Evolutionary conservation across 345 rosid genomes (phyloP), one percentile per base, ranked within the genome.

Genomic region (Eucalyptus globulus): DNA sequence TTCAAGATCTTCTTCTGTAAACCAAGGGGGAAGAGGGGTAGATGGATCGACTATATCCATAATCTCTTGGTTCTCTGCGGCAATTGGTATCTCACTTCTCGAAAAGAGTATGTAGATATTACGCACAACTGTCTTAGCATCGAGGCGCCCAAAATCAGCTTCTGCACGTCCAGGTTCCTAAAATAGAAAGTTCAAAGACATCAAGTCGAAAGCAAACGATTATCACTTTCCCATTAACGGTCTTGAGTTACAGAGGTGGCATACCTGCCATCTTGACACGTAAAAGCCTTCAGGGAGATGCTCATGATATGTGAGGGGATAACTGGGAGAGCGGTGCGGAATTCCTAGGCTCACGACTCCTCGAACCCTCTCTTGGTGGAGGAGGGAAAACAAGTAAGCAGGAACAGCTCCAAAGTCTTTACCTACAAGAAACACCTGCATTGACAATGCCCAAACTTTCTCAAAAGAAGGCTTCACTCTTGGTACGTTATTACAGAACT

Each of bases 241-340:
- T 67, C 54, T 47, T 11, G 53, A 72, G 80, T 37, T 29, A 45
- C 19, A 53, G 31, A n/a, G 31, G 37, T 47, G 13, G 85, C 87
- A n/a, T 89, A 94, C 97, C 93, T 24, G 67, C 97, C 95, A 95
- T 91, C 96, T 92, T 6, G 47, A 34, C 0, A 93, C 88, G 87
- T 94, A 94, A 89, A 94, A 94, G 49, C 97, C 97, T 89, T 93
- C 94, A 27, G 97, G 96, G 43, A 95, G 96, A 60, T 72, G 8
- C 10, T 91, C 67, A 3, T 50, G 83, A 86, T 43, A 89, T 58
- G 81, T 56, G 5, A 34, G 2, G 10, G 88, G 86, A 60, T 76
- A 37, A 37, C 89, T 93, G 14, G 93, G 94, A 6, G 93, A 95
- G 27, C 88, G 9, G 67, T 56, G 90, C 6, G 97, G 96, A 17